Evolutionary conservation across 192 early-diverging fungal genomes (phyloP), one percentile per base, ranked within the genome.

Genomic region (Coemansia sp.): DNA sequence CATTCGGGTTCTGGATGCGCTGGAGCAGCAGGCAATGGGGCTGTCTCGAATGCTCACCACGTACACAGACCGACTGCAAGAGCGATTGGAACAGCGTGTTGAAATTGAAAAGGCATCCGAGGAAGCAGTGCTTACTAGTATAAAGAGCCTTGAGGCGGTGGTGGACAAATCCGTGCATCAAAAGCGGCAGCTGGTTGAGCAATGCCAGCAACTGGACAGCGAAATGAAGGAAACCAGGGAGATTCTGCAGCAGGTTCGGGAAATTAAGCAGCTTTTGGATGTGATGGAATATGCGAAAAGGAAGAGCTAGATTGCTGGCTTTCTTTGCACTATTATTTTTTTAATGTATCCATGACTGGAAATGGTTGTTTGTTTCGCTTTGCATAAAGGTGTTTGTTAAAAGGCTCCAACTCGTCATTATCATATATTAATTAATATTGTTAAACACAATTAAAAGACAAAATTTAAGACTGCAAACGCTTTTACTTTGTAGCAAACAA

Each of bases 11-110:
- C 62, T 79, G 21, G 77, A 79, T 56, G 72, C 72, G 26, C 56
- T 79, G 42, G 77, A 79, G 69, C 77, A 79, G 61, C 77, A 79
- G 37, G 72, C 77, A 11, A 79, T 79, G 77, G 77, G 77, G 21
- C 72, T 79, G 3, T 79, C 77, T 57, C 72, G 77, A 32, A 79
- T 79, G 77, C 77, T 79, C 8, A 79, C 72, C 1, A 79, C 77
- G 42, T 79, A 79, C 69, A 79, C 77, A 32, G 77, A 79, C 41
- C 56, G 77, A 23, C 61, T 79, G 43, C 77, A 79, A 43, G 73
- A 83, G 70, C 71, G 74, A 44, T 65, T 73, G 26, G 77, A 74
- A 21, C 73, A 67, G 62, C 63, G 68, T n/a, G 44, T 81, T 11
- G 66, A 40, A 21, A 77, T 81, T 13, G 79, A 81, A 43, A 61